phyloP scores from a whole-genome alignment of 2,329 filamentous ascomycete genomes.

The Phaeophleospora eucalypticola region DNA sequence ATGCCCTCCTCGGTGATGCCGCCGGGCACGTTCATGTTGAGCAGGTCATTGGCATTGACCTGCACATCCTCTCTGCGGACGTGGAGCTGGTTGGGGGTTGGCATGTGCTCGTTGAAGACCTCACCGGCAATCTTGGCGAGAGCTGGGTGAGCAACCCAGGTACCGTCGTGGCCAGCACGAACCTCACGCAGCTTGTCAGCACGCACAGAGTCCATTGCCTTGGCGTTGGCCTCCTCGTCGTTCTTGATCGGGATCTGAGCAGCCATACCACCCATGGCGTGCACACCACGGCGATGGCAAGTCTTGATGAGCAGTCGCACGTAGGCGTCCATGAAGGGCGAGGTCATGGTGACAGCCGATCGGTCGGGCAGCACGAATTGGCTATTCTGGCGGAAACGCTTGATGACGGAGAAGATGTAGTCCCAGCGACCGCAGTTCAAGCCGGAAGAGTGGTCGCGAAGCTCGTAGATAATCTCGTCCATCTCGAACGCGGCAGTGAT shows the following conservation, averaged over 20 bases:
- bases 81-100: conserved; percentile 94
- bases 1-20: conserved; percentile 90
- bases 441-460: conserved; percentile 91
- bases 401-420: conserved; percentile 99
- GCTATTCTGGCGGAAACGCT: conserved; percentile 95
- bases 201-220: conserved; percentile 49
- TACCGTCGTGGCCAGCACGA: conserved; percentile 90
- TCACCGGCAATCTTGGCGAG: conserved; percentile 83
- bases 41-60: conserved; percentile 80
- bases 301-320: conserved; percentile 97
- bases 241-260: conserved; percentile 99
- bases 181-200: conserved; percentile 96
- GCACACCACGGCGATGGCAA: conserved; percentile 93
- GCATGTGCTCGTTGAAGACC: conserved; percentile 98
- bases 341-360: conserved; percentile 89
- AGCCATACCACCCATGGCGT: conserved; percentile 98
- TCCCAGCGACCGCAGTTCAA: conserved; percentile 99
- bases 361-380: conserved; percentile 93
- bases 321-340: conserved; percentile 97
- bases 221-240: conserved; percentile 55
- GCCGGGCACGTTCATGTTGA: conserved; percentile 97
- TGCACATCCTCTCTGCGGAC: conserved; percentile 83
- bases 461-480: conserved; percentile 99
- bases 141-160: conserved; percentile 95
- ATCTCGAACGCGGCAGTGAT: conserved; percentile 98